Evolutionary conservation across 805 yeast species (phyloP), one percentile per base, ranked within the genome.

Genomic region (Saccharomyces jurei): DNA sequence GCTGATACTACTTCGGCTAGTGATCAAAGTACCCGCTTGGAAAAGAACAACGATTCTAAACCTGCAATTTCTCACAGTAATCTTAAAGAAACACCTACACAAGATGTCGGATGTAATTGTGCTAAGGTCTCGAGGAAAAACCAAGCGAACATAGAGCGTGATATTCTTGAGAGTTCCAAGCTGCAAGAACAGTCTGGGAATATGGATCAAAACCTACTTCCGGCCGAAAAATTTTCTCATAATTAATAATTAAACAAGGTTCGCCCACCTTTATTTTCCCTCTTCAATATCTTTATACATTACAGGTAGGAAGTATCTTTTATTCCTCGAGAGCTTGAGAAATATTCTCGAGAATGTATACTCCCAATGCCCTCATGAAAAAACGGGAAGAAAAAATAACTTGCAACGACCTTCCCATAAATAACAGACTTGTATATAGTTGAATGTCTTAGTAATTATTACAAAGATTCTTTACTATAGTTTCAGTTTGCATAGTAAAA

Each of bases 161-260:
- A 61, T 28, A 58, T 65, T 8, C 54, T 58, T 13, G 69, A 63
- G 51, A 54, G 57, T n/a, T 57, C 66, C 6, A 65, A 55, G 52
- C 49, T 58, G 36, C 66, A 62, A 49, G 70, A 67, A 52, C 70
- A 67, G 53, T 56, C 66, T 6, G 68, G 66, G 25, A 64, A 62
- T 49, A 68, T 68, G 72, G 69, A 68, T 49, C 57, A 63, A 8
- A 63, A 64, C 31, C 47, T 67, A 25, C 49, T 64, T 52, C 71
- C 72, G 6, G 62, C 70, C 13, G 68, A 67, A 50, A 60, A 61
- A 26, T 58, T 62, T 44, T 52, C 52, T 31, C 22, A 21, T 51
- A 26, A 26, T 21, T 25, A 26, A 21, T 41, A 26, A 41, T 10
- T 32, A 44, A 1, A 9, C 29, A 6, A 13, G 17, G 17, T 31